Base-by-base conservation (phyloP, 139 green algal genomes). In the Chloropicon primus region DNA sequence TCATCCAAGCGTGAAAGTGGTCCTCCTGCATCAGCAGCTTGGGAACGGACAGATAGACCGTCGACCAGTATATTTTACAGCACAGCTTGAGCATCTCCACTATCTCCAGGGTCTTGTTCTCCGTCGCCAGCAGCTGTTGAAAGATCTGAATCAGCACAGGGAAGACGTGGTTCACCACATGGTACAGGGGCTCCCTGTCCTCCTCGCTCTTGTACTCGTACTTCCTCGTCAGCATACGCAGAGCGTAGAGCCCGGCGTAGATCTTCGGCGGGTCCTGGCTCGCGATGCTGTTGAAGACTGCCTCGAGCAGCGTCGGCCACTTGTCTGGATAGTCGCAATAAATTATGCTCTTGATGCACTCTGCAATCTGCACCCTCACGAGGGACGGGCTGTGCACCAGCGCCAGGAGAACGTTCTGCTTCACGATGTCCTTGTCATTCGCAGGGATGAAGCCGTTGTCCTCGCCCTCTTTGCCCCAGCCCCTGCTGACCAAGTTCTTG, bases 41-140 rank as follows among this genome's bases (percentile, higher is more conserved):
- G 0, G 95, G 94, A 21, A 97, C 84, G 24, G 84, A 88, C 87
- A 98, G 93, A 88, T 96, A 99, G 71, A 86, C 94, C 54, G 90
- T 72, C 2, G 80, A 91, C 90, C 90, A 98, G 81, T 96, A 97
- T 29, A 86, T 92, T 81, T 98, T 98, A 84, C 84, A 93, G 27
- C 89, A 82, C 26, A 95, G 84, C 80, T 92, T 93, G 22, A 90
- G 76, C 74, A 93, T 78, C 79, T 94, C 82, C 22, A 82, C 91
- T 2, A 88, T 71, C 75, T 91, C 89, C 21, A 83, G 25, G 5
- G n/a, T 24, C 17, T 83, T 62, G 54, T 53, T 74, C 22, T 78
- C 76, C 74, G 82, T 28, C 24, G 62, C 72, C 22, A 88, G 74
- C n/a, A 86, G 78, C 23, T 75, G 87, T 80, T 90, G 83, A 27